Conservation (phyloP, 2,329 filamentous ascomycete genomes). For the Fusarium sp. region DNA sequence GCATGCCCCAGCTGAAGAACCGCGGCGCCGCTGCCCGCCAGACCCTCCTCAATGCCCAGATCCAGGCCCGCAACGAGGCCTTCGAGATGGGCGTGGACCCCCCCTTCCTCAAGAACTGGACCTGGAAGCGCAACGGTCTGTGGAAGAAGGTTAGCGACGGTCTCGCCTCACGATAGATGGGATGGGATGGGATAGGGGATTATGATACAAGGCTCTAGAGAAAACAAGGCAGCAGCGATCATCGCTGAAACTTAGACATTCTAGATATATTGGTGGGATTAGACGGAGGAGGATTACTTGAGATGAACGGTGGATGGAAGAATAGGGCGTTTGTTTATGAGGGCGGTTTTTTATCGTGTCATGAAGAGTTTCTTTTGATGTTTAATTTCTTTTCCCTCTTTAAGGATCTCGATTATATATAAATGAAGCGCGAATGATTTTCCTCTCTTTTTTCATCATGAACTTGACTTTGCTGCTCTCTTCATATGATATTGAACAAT, state of each 20-base stretch:
- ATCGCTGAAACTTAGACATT: slow-evolving; percentile 9
- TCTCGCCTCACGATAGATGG: slow-evolving; percentile 37
- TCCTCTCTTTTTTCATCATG: not conserved
- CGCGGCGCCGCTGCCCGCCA: slow-evolving; percentile 71
- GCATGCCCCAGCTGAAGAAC: slow-evolving; percentile 71
- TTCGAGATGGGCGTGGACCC: slow-evolving; percentile 79
- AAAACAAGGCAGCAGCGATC: not conserved
- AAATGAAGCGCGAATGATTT: slow-evolving; percentile 27
- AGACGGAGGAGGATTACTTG: slow-evolving; percentile 7
- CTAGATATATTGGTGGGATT: slow-evolving; percentile 24
- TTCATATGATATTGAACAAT: slow-evolving; percentile 46
- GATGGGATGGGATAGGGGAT: not conserved
- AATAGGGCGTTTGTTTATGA: slow-evolving; percentile 33
- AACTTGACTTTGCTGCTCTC: slow-evolving; percentile 27
- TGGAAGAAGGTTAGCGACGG: slow-evolving; percentile 48
- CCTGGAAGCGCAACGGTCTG: slow-evolving; percentile 64
- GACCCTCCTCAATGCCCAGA: slow-evolving; percentile 71
- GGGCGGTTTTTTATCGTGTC: slow-evolving; percentile 18
- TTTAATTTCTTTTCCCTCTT: slow-evolving; percentile 27
- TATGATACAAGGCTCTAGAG: slow-evolving; percentile 4
- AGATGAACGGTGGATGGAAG: slow-evolving; percentile 22
- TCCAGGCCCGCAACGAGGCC: slow-evolving; percentile 70
- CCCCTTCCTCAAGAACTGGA: slow-evolving; percentile 72
- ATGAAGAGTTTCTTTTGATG: slow-evolving; percentile 19
- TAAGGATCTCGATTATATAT: slow-evolving; percentile 20